A percentile compares a stretch with the other conserved stretches of the same genome.
Evolutionary conservation across 306 rosid genomes (phyloP).

Genomic region (Rosa chinensis): DNA sequence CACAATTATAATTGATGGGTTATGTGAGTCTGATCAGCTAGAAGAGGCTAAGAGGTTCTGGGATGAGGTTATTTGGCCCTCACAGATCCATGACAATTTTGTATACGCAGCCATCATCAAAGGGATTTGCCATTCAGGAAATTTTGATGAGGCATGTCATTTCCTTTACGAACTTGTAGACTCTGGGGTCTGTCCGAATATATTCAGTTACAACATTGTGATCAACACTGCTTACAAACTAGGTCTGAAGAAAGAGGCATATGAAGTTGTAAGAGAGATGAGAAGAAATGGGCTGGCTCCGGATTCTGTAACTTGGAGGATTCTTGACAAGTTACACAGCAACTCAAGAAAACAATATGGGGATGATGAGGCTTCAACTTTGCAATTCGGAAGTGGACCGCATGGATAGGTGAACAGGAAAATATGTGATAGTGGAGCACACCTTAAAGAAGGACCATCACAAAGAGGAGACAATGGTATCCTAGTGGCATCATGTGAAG

Average conservation of each 20-base stretch:
- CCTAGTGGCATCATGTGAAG: not conserved
- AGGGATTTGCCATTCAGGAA: constrained; percentile 63
- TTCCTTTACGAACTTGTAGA: constrained; percentile 80
- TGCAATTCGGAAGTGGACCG: constrained; percentile 3
- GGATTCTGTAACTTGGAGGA: constrained; percentile 88
- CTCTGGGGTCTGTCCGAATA: constrained; percentile 72
- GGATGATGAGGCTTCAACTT: constrained; percentile 33
- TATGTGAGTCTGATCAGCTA: constrained; percentile 52
- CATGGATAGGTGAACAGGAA: not conserved
- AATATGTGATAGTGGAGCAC: constrained; percentile 5
- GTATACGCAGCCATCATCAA: constrained; percentile 78
- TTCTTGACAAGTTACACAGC: constrained; percentile 64
- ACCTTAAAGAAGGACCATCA: not conserved
- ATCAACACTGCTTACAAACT: constrained; percentile 62
- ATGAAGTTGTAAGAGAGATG: constrained; percentile 77
- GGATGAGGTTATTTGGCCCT: constrained; percentile 85
- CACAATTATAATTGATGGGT: constrained; percentile 63
- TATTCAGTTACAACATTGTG: constrained; percentile 72
- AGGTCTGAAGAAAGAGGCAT: constrained; percentile 64
- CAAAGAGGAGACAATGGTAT: not conserved
- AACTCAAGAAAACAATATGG: constrained; percentile 16
- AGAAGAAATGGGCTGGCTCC: constrained; percentile 68
- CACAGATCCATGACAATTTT: constrained; percentile 66
- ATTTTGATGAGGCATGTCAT: constrained; percentile 68
- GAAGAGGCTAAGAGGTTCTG: constrained; percentile 79